These are phyloP conservation scores for Aristolochia californica DNA, from an alignment of 164 flowering plant genomes.

Conservation along the genomic window DNA sequence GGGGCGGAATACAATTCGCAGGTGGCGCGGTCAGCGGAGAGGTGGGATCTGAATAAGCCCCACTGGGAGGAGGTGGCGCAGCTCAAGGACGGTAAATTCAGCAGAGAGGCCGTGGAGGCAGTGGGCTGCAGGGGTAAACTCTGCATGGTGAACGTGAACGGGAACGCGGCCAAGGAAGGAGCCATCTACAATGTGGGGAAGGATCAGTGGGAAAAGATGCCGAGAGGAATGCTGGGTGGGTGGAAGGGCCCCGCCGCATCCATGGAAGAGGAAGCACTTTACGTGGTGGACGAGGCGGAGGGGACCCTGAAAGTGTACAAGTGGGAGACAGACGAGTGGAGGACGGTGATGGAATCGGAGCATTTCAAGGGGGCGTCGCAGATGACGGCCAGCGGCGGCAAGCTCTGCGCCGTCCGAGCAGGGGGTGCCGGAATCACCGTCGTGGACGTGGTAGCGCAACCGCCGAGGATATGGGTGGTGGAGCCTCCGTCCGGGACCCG, in stretches of 20 bases:
- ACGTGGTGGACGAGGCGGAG: slow-evolving; percentile 40
- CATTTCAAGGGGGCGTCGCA: slow-evolving; percentile 44
- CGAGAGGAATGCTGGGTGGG: slow-evolving; percentile 57
- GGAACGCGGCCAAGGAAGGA: slow-evolving; percentile 49
- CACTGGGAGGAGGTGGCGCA: slow-evolving; percentile 26
- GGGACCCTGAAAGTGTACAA: slow-evolving; percentile 42
- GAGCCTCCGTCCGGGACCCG: slow-evolving; percentile 37
- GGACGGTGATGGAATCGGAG: slow-evolving; percentile 26
- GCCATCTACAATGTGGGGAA: slow-evolving; percentile 31
- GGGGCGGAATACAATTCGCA: slow-evolving; percentile 40
- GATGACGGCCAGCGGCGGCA: slow-evolving; percentile 50
- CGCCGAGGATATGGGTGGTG: slow-evolving; percentile 38
- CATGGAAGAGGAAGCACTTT: slow-evolving; percentile 56
- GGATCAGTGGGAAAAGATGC: slow-evolving; percentile 61
- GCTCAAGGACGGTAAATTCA: slow-evolving; percentile 39
- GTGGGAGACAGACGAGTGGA: slow-evolving; percentile 38
- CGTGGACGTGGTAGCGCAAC: slow-evolving; percentile 49
- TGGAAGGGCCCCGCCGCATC: slow-evolving; percentile 78
- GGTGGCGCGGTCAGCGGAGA: slow-evolving; percentile 51
- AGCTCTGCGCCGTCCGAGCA: slow-evolving; percentile 39
- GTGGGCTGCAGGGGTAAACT: slow-evolving; percentile 65
- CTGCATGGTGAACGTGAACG: slow-evolving; percentile 70
- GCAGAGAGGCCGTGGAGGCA: slow-evolving; percentile 74
- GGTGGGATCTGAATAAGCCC: slow-evolving; percentile 30
- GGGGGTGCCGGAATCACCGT: slow-evolving; percentile 37